A percentile compares a stretch with the other conserved stretches of the same genome.
Evolutionary conservation across 768 basidiomycete genomes (phyloP).

Genomic region (Postia placenta): DNA sequence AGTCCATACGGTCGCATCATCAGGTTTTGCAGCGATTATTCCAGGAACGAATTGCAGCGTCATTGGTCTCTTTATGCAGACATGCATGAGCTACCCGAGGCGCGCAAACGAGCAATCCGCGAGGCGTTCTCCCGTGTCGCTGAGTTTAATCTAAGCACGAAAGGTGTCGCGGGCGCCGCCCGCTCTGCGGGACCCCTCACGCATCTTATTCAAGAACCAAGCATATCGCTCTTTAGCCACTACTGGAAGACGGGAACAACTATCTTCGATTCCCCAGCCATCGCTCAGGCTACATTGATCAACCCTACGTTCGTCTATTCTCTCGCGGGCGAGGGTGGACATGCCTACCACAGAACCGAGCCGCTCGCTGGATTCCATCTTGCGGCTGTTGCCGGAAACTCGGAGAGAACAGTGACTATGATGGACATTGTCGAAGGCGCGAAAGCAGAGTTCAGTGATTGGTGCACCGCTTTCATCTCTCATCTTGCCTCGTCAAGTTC

Average conservation of each 20-base stretch:
- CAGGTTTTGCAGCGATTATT: slow-evolving; percentile 8
- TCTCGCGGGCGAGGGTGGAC: slow-evolving; percentile 29
- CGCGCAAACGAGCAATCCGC: slow-evolving; percentile 16
- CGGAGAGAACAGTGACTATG: slow-evolving; percentile 7
- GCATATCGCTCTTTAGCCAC: slow-evolving; percentile 13
- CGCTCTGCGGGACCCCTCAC: slow-evolving; percentile 35
- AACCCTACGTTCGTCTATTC: slow-evolving; percentile 46
- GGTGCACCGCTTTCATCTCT: slow-evolving; percentile 24
- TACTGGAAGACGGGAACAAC: slow-evolving; percentile 41
- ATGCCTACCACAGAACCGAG: slow-evolving; percentile 39
- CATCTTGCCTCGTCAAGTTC: slow-evolving; percentile 12
- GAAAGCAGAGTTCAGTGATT: slow-evolving; percentile 30
- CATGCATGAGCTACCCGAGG: slow-evolving; percentile 21
- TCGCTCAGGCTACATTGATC: slow-evolving; percentile 22
- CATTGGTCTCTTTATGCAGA: slow-evolving; percentile 23
- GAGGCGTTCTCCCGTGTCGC: slow-evolving; percentile 17
- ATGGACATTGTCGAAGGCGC: slow-evolving; percentile 25
- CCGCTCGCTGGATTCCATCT: slow-evolving; percentile 39
- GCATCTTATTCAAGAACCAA: slow-evolving; percentile 4
- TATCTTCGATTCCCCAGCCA: slow-evolving; percentile 13
- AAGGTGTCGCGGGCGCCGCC: slow-evolving; percentile 3
- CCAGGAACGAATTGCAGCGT: slow-evolving; percentile 12
- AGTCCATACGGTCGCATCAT: slow-evolving; percentile 6
- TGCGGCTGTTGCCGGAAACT: slow-evolving; percentile 22
- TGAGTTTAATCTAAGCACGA: slow-evolving; percentile 5